phyloP scores from a whole-genome alignment of 163 green algal genomes.

The Coccomyxa subellipsoidea region DNA sequence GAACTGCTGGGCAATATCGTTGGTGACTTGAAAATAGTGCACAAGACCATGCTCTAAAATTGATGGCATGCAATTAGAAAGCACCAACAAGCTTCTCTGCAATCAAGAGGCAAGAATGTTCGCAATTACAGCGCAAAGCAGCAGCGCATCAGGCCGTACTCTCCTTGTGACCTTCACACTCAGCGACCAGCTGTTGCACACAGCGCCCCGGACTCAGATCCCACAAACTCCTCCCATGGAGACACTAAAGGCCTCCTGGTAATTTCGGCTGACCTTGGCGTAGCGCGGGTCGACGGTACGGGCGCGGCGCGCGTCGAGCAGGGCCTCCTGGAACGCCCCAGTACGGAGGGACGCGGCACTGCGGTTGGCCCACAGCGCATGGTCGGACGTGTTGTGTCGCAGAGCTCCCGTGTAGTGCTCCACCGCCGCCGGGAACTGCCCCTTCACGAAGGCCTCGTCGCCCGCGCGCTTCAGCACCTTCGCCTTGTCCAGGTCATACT shows the following conservation, averaged over 20 bases:
- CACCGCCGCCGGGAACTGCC: conserved; percentile 32
- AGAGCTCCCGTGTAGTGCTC: conserved; percentile 41
- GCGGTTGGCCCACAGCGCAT: conserved; percentile 58
- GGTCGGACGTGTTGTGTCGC: conserved; percentile 40
- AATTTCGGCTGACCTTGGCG: conserved; percentile 38
- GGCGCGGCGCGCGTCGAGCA: conserved; percentile 48
- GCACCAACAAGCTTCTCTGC: neutral
- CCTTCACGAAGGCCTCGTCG: conserved; percentile 50
- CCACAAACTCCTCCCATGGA: no score
- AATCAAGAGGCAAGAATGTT: neutral
- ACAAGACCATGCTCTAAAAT: no score
- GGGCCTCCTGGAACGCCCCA: conserved; percentile 29
- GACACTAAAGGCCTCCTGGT: neutral
- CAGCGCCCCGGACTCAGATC: no score
- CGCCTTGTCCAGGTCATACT: conserved; percentile 29
- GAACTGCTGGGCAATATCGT: no score
- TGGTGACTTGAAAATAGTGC: no score
- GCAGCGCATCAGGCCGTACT: no score
- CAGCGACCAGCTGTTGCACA: no score
- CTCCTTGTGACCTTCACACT: no score
- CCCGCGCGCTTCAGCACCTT: conserved; percentile 36
- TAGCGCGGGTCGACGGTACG: conserved; percentile 46
- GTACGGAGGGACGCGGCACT: conserved; percentile 45
- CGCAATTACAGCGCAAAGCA: no score
- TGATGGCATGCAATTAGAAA: no score